Percentiles rank a stretch among this genome's conserved stretches.
phyloP scores from a whole-genome alignment of 164 flowering plant species.

The Stephania yunnanensis region DNA sequence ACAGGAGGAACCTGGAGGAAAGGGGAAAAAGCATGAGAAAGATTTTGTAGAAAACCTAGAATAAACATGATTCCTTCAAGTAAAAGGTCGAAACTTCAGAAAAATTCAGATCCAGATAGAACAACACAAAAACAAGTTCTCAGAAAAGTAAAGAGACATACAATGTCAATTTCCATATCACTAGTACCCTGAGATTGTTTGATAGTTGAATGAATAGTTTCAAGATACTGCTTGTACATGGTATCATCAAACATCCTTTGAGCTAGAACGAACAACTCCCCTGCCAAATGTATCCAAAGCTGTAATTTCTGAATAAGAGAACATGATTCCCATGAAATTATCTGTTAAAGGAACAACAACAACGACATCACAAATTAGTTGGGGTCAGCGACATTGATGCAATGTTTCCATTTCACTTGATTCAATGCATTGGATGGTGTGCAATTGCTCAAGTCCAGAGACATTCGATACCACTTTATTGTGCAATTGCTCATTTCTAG shows the following conservation, averaged over 20 bases:
- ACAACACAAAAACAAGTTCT: no score
- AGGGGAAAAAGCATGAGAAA: conserved; percentile 6
- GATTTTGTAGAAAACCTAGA: neutral
- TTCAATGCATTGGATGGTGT: no score
- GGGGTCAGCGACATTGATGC: no score
- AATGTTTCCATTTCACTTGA: no score
- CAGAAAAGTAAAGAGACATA: conserved; percentile 30
- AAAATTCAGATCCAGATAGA: neutral
- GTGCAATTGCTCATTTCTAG: no score
- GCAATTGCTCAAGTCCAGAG: no score
- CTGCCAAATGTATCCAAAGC: conserved; percentile 33
- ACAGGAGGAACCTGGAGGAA: conserved; percentile 73
- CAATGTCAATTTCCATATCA: conserved; percentile 68
- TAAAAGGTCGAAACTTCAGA: neutral
- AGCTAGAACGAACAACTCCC: conserved; percentile 80
- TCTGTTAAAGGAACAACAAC: no score
- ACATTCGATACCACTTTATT: no score
- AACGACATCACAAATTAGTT: no score
- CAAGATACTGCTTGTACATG: conserved; percentile 65
- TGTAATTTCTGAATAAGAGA: neutral
- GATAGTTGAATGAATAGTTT: conserved; percentile 44
- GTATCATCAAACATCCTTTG: conserved; percentile 65
- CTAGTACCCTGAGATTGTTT: conserved; percentile 37
- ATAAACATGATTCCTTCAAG: neutral
- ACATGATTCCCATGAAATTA: no score